A percentile compares a stretch with the other conserved stretches of the same genome.
Evolutionary conservation across 2,329 filamentous ascomycete species (phyloP).

Genomic region (Penicillium griseofulvum): DNA sequence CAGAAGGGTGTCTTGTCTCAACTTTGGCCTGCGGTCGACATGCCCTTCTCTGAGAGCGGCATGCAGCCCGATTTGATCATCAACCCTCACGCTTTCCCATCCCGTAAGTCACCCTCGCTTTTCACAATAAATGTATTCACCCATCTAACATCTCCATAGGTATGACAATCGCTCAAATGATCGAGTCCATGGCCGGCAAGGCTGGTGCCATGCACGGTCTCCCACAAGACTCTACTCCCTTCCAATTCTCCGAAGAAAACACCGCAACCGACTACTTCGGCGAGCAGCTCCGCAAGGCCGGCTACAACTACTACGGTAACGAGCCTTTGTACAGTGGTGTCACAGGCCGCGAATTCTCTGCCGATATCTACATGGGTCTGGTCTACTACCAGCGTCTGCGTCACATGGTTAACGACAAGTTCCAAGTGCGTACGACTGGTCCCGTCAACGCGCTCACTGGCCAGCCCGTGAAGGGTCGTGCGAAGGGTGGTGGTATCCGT

Average conservation of each 20-base stretch:
- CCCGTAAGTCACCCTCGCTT: slow-evolving; percentile 53
- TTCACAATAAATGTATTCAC: not conserved
- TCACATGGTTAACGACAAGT: slow-evolving; percentile 99
- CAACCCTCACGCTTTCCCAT: slow-evolving; percentile 98
- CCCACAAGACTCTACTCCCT: slow-evolving; percentile 94
- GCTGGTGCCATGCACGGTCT: slow-evolving; percentile 89
- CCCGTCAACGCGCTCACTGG: slow-evolving; percentile 87
- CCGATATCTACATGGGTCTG: slow-evolving; percentile 93
- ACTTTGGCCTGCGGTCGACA: slow-evolving; percentile 89
- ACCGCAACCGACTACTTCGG: slow-evolving; percentile 94
- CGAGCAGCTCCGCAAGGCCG: slow-evolving; percentile 88
- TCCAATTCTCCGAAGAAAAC: slow-evolving; percentile 88
- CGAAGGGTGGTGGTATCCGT: slow-evolving; percentile 96
- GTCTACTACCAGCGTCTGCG: slow-evolving; percentile 97
- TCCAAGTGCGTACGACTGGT: slow-evolving; percentile 93
- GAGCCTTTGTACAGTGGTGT: slow-evolving; percentile 98
- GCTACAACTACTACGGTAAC: slow-evolving; percentile 97
- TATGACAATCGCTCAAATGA: slow-evolving; percentile 99
- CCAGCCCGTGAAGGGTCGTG: slow-evolving; percentile 94
- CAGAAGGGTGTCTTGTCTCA: slow-evolving; percentile 97
- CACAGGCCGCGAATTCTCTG: slow-evolving; percentile 87
- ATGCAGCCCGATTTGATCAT: slow-evolving; percentile 98
- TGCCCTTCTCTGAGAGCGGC: slow-evolving; percentile 95
- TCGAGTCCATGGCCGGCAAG: slow-evolving; percentile 95
- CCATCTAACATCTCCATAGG: slow-evolving; percentile 23